Conservation (phyloP, 2,329 filamentous ascomycete species). For the Aspergillus puulaauensis region DNA sequence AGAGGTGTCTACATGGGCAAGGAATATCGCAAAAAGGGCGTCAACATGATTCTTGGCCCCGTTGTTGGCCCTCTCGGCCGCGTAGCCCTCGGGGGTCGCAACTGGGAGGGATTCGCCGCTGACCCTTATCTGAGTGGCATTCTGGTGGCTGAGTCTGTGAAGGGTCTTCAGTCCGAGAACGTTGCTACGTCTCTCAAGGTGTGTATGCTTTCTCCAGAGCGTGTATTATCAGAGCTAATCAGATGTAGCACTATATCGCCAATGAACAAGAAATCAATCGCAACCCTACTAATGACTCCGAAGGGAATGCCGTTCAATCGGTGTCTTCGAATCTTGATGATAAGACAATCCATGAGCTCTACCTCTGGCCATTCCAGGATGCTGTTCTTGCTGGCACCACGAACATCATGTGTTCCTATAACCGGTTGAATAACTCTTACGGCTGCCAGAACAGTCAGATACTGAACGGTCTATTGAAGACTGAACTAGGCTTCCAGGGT, state of each 20-base stretch:
- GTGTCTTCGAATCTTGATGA: conserved; percentile 65
- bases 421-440: conserved; percentile 76
- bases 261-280: conserved; percentile 58
- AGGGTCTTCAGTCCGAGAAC: conserved; percentile 41
- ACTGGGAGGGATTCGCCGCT: conserved; percentile 33
- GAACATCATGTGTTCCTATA: conserved; percentile 60
- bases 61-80: conserved; percentile 44
- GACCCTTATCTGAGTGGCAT: conserved; percentile 45
- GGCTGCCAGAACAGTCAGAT: conserved; percentile 75
- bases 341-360: conserved; percentile 64
- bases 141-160: conserved; percentile 38
- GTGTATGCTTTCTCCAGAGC: rapidly evolving
- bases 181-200: conserved; percentile 43
- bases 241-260: conserved; percentile 54
- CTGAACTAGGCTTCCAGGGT: conserved; percentile 71
- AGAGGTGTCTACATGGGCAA: conserved; percentile 56
- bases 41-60: conserved; percentile 35
- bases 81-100: background rate
- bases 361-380: conserved; percentile 66
- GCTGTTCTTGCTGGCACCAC: conserved; percentile 57
- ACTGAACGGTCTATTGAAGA: conserved; percentile 74
- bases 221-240: background rate
- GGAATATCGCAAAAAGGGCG: conserved; percentile 57
- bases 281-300: conserved; percentile 4
- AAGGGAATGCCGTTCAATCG: conserved; percentile 22